These are phyloP conservation scores for Exophiala bonariae DNA, from an alignment of 2,329 filamentous ascomycete genomes.

Conservation along the genomic window DNA sequence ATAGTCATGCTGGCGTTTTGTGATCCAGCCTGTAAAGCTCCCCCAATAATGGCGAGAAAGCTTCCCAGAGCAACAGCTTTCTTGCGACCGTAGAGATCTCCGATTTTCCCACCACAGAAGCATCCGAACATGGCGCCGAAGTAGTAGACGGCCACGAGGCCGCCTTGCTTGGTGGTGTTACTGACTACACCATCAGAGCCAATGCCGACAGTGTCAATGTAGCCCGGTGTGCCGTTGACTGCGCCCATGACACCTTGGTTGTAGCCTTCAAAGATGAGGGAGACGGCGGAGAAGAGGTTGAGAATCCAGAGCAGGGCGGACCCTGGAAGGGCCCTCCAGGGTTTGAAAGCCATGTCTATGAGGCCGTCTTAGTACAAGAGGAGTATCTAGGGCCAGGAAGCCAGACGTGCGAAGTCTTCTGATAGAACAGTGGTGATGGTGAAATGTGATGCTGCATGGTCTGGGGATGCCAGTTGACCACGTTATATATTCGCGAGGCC, in stretches of 20 bases:
- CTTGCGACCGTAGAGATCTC: conserved; percentile 56
- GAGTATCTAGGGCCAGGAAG: not conserved
- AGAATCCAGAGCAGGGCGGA: conserved; percentile 5
- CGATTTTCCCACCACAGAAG: conserved; percentile 51
- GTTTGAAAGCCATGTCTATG: conserved; percentile 5
- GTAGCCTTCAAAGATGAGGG: conserved; percentile 36
- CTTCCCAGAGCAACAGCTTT: conserved; percentile 51
- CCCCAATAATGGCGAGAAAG: conserved; percentile 50
- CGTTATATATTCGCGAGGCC: not conserved
- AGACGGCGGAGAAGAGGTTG: conserved; percentile 32
- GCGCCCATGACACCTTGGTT: conserved; percentile 32
- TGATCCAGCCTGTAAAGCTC: conserved; percentile 48
- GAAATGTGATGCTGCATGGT: conserved; percentile 1
- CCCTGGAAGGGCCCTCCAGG: conserved; percentile 6
- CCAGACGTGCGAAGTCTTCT: not conserved
- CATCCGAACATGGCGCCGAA: conserved; percentile 53
- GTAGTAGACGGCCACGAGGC: conserved; percentile 56
- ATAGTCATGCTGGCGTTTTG: conserved; percentile 51
- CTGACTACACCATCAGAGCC: conserved; percentile 50
- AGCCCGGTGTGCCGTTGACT: conserved; percentile 40
- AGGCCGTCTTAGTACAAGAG: not conserved
- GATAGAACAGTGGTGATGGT: not conserved
- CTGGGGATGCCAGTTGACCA: not conserved
- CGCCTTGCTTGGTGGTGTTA: conserved; percentile 51
- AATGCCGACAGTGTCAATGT: conserved; percentile 42